Conservation (phyloP, 495 filamentous ascomycete species). For the Neurospora sp. region DNA sequence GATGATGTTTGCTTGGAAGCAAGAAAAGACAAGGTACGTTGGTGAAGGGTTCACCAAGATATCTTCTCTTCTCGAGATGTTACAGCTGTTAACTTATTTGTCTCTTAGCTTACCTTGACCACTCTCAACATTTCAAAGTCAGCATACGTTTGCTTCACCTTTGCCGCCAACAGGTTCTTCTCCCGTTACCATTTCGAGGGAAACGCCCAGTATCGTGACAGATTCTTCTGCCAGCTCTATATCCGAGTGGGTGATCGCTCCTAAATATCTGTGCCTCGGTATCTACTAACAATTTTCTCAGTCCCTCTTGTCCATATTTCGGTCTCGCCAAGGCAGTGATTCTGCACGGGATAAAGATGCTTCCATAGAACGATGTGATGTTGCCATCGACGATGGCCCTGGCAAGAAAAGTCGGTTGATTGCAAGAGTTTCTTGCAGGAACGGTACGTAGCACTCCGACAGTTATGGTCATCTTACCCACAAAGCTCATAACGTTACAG, state of each 20-base stretch:
- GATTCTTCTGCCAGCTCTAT: constrained; percentile 39
- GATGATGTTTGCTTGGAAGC: constrained; percentile 85
- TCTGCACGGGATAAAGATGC: constrained; percentile 44
- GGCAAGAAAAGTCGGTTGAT: constrained; percentile 71
- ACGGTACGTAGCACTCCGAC: constrained; percentile 44
- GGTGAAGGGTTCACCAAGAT: background rate
- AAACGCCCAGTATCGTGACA: constrained; percentile 32
- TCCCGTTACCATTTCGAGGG: constrained; percentile 58
- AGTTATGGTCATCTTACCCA: background rate
- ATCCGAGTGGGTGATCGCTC: constrained; percentile 25
- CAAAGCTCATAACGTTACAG: constrained; percentile 24
- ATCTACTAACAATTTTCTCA: constrained; percentile 14
- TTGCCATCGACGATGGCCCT: constrained; percentile 64
- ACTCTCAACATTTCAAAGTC: constrained; percentile 89
- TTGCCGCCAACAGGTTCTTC: constrained; percentile 71
- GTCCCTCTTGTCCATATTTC: constrained; percentile 37
- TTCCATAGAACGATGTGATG: constrained; percentile 77
- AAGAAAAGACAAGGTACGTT: constrained; percentile 54
- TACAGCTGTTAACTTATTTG: background rate
- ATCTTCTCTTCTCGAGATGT: background rate
- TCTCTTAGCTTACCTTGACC: constrained; percentile 60
- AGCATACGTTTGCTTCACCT: constrained; percentile 74
- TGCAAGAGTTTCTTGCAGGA: constrained; percentile 73
- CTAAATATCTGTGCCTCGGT: background rate
- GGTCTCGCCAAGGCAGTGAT: constrained; percentile 29